Conservation (phyloP, 441 rosid species). For the Gossypium gossypioides region DNA sequence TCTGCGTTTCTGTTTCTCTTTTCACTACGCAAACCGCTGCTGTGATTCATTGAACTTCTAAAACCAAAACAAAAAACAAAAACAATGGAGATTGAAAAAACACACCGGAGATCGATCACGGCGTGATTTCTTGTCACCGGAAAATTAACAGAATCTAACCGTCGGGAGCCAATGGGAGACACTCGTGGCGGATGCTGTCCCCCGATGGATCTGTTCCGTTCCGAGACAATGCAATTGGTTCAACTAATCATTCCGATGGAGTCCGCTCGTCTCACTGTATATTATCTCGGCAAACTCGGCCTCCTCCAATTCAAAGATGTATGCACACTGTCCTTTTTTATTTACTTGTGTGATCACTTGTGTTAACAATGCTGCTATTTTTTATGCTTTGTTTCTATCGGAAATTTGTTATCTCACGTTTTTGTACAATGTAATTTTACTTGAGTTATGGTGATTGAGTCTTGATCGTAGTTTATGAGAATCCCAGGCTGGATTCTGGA, state of each 20-base stretch:
- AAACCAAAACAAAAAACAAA: neutral
- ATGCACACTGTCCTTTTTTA: constrained; percentile 19
- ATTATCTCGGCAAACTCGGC: constrained; percentile 78
- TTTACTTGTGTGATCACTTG: neutral
- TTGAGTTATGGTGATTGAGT: neutral
- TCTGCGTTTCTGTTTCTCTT: neutral
- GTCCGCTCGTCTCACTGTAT: constrained; percentile 70
- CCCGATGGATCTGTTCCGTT: constrained; percentile 79
- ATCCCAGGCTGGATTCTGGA: neutral
- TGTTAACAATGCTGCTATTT: neutral
- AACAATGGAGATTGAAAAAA: neutral
- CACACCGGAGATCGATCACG: constrained; percentile 6
- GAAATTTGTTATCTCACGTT: neutral
- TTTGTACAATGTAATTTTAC: neutral
- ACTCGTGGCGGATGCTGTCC: constrained; percentile 61
- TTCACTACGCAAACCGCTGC: neutral
- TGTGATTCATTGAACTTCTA: neutral
- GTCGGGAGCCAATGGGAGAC: constrained; percentile 33
- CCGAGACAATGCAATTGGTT: constrained; percentile 80
- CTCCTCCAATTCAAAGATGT: constrained; percentile 89
- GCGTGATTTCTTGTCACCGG: neutral
- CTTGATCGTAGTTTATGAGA: constrained; percentile 6
- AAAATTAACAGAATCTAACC: constrained; percentile 10
- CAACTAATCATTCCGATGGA: constrained; percentile 79
- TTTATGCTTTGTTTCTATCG: neutral